Evolutionary conservation across 805 yeast genomes (phyloP).

Genomic region (Yamadazyma nakazawae): DNA sequence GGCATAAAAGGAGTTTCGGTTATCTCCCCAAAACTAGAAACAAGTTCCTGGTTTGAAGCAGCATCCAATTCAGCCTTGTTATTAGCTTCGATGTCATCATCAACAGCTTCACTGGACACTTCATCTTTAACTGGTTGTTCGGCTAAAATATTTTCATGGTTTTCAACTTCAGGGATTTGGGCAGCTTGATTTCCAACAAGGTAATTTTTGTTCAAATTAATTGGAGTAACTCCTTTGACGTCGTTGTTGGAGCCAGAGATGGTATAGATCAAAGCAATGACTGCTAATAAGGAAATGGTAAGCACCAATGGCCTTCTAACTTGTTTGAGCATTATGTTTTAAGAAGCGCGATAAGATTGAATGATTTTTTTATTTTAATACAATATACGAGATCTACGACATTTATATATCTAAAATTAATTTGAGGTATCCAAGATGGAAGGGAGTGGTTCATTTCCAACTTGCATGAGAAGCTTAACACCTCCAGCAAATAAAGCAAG

Average conservation of each 20-base stretch:
- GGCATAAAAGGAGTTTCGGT: slow-evolving; percentile 76
- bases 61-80: neutral
- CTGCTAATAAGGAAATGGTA: slow-evolving; percentile 21
- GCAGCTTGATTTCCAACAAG: slow-evolving; percentile 1
- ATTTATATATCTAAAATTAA: neutral
- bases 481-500: slow-evolving; percentile 47
- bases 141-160: slow-evolving; percentile 8
- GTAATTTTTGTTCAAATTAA: slow-evolving; percentile 14
- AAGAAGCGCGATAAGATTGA: slow-evolving; percentile 2
- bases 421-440: slow-evolving; percentile 66
- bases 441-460: slow-evolving; percentile 64
- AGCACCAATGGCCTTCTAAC: slow-evolving; percentile 26
- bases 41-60: neutral
- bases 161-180: neutral
- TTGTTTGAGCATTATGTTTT: slow-evolving; percentile 17
- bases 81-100: slow-evolving; percentile 2
- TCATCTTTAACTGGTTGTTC: neutral
- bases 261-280: slow-evolving; percentile 27
- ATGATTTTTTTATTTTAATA: neutral
- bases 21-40: slow-evolving; percentile 11
- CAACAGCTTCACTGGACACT: slow-evolving; percentile 6
- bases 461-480: slow-evolving; percentile 47
- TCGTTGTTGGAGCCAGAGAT: slow-evolving; percentile 20
- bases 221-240: slow-evolving; percentile 21
- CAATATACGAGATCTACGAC: neutral